Evolutionary conservation across 192 early-diverging fungal genomes (phyloP), one percentile per base, ranked within the genome.

Genomic region (Diversispora epigaea): DNA sequence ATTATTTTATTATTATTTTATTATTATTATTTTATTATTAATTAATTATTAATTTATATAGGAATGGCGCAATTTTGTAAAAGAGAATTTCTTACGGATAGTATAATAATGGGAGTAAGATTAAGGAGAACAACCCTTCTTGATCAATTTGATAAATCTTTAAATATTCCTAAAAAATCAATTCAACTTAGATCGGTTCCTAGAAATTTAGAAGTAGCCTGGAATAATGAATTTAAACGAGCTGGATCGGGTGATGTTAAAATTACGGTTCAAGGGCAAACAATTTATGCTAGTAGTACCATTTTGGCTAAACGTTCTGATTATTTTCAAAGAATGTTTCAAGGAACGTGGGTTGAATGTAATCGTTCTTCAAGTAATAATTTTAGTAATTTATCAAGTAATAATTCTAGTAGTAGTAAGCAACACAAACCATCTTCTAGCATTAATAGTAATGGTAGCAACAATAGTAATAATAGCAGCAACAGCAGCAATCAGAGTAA

Each of bases 261-360:
- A 73, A 43, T 73, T 54, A 73, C 57, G 4, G 71, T 73, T 32
- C 49, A 73, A 40, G 71, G 45, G 9, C 57, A 46, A 14, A 32
- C 15, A 45, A 73, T 73, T 49, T 73, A 62, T 63, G 71, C 71
- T 14, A 73, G 21, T n/a, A 73, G 71, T 73, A 15, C 40, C 10
- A 73, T 73, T 47, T 44, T 73, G 14, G 44, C 58, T 11, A 73
- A 44, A 40, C 32, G 71, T 14, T 73, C 71, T 6, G 71, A 73
- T 21, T 73, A 73, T 73, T 73, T 73, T 61, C 44, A 62, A 15
- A 25, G 57, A 60, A 73, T 73, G 71, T 73, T 73, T 73, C 43
- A 54, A 22, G 71, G 71, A 1, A 10, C 57, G 25, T 73, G 71
- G 71, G 46, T 54, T 15, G 71, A 73, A 63, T 61, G 49, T 19